Conservation (phyloP, 2,329 filamentous ascomycete species). For the Colletotrichum gloeosporioides region DNA sequence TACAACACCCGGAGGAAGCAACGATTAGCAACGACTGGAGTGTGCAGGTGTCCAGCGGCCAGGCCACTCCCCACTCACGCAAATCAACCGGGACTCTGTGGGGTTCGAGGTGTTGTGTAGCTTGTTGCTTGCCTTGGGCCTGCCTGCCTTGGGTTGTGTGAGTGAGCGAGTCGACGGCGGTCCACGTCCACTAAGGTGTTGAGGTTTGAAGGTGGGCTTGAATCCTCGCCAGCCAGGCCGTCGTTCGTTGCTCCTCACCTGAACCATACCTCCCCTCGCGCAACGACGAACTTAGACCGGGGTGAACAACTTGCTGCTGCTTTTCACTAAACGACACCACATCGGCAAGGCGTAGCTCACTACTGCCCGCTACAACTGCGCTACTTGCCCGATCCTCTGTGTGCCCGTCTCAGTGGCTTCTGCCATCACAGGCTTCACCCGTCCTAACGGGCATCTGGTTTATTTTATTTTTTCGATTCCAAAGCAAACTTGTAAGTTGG, state of each 20-base stretch:
- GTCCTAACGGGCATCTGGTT: not conserved
- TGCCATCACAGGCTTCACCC: not conserved
- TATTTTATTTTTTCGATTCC: no score
- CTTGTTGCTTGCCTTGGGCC: not conserved
- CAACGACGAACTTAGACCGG: not conserved
- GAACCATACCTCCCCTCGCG: slow-evolving; percentile 1
- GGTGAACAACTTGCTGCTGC: not conserved
- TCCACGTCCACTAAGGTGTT: not conserved
- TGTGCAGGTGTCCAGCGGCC: not conserved
- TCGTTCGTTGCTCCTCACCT: not conserved
- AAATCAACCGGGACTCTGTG: not conserved
- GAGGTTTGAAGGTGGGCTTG: not conserved
- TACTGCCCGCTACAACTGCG: slow-evolving; percentile 6
- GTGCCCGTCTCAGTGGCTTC: not conserved
- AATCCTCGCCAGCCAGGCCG: not conserved
- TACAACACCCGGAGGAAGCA: not conserved
- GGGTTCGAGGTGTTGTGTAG: not conserved
- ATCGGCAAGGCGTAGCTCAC: not conserved
- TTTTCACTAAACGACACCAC: not conserved
- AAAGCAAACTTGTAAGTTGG: not conserved
- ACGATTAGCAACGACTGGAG: not conserved
- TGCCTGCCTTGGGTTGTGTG: not conserved
- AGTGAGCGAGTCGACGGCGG: not conserved
- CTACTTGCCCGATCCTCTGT: not conserved
- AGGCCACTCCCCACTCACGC: not conserved